Evolutionary conservation across 176 grass and related monocot genomes (phyloP).

Genomic region (Microstegium vimineum): DNA sequence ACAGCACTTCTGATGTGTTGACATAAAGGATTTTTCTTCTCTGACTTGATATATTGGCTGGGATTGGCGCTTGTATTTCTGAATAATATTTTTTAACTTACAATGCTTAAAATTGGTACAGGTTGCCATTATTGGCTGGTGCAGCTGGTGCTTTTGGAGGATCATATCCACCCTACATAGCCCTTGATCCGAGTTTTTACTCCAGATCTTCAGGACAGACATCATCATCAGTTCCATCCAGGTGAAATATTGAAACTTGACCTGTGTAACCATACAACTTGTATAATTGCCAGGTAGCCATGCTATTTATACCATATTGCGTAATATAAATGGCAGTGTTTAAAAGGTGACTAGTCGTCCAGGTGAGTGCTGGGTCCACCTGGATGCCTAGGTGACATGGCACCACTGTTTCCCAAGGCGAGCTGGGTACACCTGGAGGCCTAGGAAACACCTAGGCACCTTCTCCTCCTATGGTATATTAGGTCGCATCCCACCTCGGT

Average conservation of each 20-base stretch:
- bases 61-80: neutral
- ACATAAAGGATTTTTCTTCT: neutral
- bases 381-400: neutral
- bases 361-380: neutral
- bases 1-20: neutral
- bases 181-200: conserved; percentile 79
- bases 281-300: neutral
- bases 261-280: neutral
- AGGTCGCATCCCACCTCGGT: neutral
- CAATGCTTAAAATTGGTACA: conserved; percentile 30
- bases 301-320: neutral
- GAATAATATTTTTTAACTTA: neutral
- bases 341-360: neutral
- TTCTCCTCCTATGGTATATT: neutral
- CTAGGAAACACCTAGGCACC: too few relatives aligned
- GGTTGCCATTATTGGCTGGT: conserved; percentile 80
- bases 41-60: neutral
- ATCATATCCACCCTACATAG: conserved; percentile 81
- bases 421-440: neutral
- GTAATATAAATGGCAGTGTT: neutral
- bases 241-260: conserved; percentile 25
- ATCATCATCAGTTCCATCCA: conserved; percentile 51
- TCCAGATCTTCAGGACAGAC: conserved; percentile 58
- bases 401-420: neutral
- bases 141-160: conserved; percentile 61